Evolutionary conservation across 2,329 filamentous ascomycete genomes (phyloP), one percentile per base, ranked within the genome.

Genomic region (Apiospora aurea): DNA sequence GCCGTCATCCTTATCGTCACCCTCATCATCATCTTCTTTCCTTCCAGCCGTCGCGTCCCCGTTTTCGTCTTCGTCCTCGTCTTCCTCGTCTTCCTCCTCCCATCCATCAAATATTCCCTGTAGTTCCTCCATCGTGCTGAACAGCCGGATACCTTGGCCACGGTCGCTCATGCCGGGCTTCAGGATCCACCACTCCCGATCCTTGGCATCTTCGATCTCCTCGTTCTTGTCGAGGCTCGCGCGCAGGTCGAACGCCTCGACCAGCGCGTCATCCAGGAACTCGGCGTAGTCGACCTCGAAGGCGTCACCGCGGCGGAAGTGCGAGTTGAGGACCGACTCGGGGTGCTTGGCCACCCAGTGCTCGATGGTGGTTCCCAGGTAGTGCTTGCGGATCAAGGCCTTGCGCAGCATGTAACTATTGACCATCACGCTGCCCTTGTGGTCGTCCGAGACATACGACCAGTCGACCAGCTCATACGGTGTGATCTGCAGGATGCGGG

Each of bases 141-240:
- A 99, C 0, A 99, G 85, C 51, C 94, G 86, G 72, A 99, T 98
- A 0, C 96, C 96, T 80, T 98, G 95, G 0, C 96, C 96, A 34
- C 96, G 89, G 80, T 99, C 96, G 81, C 94, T 97, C 96, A 99
- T 98, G 11, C 96, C 93, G 0, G 96, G 96, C 83, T 99, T 99
- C 73, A 99, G 82, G 75, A 99, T 98, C 96, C 96, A 99, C 96
- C 96, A 99, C 80, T 97, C 91, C 72, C 88, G 87, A 57, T 88
- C 83, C 43, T 82, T 76, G 71, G 72, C 29, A 14, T 66, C 71
- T 26, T 71, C 73, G 68, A 75, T 75, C 57, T 72, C 74, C 69
- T 88, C 89, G 76, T 97, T 97, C 66, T 86, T 86, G 44, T 89
- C 88, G 81, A 97, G 87, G 76, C 93, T 95, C 71, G 94, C 94